Percentiles rank a stretch among this genome's conserved stretches.
Evolutionary conservation across 2,329 filamentous ascomycete genomes (phyloP).

Genomic region (Monosporascus ibericus): DNA sequence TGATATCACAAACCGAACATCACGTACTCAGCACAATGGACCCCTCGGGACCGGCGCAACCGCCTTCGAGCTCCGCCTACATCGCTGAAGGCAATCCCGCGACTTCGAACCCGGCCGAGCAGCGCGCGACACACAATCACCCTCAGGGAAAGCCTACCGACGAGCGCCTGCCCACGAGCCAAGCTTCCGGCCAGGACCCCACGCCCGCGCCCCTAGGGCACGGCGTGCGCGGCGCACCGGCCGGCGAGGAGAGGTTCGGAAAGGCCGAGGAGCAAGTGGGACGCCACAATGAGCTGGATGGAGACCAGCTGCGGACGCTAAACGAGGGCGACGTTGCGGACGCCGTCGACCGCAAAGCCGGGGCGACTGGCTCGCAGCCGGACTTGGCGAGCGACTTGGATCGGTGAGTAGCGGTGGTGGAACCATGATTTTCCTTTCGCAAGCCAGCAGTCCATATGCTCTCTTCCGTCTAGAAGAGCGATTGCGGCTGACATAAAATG

Average conservation of each 20-base stretch:
- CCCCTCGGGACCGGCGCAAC: slow-evolving; percentile 20
- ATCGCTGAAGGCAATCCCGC: slow-evolving; percentile 18
- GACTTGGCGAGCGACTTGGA: slow-evolving; percentile 25
- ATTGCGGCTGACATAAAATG: slow-evolving; percentile 1
- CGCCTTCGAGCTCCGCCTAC: slow-evolving; percentile 19
- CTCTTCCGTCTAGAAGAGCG: not conserved
- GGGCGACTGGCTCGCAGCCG: slow-evolving; percentile 21
- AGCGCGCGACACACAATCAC: slow-evolving; percentile 11
- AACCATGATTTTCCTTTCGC: not conserved
- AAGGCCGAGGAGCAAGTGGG: slow-evolving; percentile 15
- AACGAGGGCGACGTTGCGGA: slow-evolving; percentile 23
- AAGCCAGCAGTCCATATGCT: too few species aligned
- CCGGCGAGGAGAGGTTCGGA: slow-evolving; percentile 17
- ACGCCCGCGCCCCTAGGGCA: slow-evolving; percentile 20
- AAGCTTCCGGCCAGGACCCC: slow-evolving; percentile 12
- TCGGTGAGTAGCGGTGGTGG: slow-evolving; percentile 14
- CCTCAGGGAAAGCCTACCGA: slow-evolving; percentile 9
- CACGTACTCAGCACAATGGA: slow-evolving; percentile 13
- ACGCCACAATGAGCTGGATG: slow-evolving; percentile 19
- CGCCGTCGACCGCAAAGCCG: slow-evolving; percentile 19
- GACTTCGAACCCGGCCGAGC: slow-evolving; percentile 19
- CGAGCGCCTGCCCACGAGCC: slow-evolving; percentile 11
- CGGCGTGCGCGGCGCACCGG: slow-evolving; percentile 18
- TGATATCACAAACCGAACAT: not conserved
- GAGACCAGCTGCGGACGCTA: slow-evolving; percentile 22